Evolutionary conservation across 2,329 filamentous ascomycete genomes (phyloP), one percentile per base, ranked within the genome.

Genomic region (Arthroderma sp.): DNA sequence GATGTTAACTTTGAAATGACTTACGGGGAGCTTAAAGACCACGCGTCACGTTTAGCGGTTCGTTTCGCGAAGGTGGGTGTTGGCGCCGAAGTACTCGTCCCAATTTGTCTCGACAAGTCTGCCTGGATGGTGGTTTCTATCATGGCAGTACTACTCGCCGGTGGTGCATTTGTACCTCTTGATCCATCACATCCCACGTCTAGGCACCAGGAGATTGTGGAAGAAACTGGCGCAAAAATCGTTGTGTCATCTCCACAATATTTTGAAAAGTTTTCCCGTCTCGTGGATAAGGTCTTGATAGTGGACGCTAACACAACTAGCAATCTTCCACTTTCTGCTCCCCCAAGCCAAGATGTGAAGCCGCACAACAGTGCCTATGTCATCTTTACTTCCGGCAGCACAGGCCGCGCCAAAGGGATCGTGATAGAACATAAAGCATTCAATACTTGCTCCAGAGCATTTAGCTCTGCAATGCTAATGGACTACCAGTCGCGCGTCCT

Each of bases 311-410:
- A 68, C 36, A 57, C 77, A 22, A 53, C 68, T 1, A 75, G 78
- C 50, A 69, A 73, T 1, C 68, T 78, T 45, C 70, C 70, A 1
- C 69, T 72, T 0, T 61, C 80, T 2, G 6, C 32, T 8, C 5
- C 40, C 15, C n/a, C 15, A 7, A 31, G 5, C 4, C 5, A 33
- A 32, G 36, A 43, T 29, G 44, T 38, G 28, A 47, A 43, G 6
- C 46, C 49, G 5, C 31, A 40, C 29, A 49, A 51, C 29, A 58
- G 84, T 1, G 80, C 83, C 4, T 93, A 93, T 56, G 75, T 83
- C n/a, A 80, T 93, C 1, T 93, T 84, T 58, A 93, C 85, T 0
- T 87, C 83, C 27, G 86, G 86, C 3, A 89, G 82, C 33, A 93
- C 86, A 0, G 86, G 85, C 0, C 69, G 68, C 1, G 86, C 85